Evolutionary conservation across 73 alveolate species (phyloP).

Genomic region (Paramecium bursaria): DNA sequence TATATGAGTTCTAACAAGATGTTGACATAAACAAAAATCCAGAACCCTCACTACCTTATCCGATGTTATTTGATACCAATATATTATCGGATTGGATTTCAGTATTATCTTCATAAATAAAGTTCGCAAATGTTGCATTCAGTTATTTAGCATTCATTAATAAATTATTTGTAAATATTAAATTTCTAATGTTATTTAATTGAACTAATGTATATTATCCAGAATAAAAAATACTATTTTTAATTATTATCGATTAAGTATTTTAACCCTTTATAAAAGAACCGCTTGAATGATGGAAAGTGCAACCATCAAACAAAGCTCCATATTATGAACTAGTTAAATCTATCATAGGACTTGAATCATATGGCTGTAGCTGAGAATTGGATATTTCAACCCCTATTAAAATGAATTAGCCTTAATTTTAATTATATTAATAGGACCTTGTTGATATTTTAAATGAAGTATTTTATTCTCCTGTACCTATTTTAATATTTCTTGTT

Average conservation of each 20-base stretch:
- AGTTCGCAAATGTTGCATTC: conserved; percentile 59
- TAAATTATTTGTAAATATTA: conserved; percentile 22
- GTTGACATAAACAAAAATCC: conserved; percentile 55
- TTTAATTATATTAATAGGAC: conserved; percentile 1
- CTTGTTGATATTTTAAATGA: background rate
- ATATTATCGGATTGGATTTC: conserved; percentile 38
- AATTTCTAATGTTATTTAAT: conserved; percentile 19
- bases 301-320: conserved; percentile 32
- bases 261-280: conserved; percentile 26
- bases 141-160: conserved; percentile 11
- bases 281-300: conserved; percentile 68
- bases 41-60: conserved; percentile 43
- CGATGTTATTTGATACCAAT: conserved; percentile 29
- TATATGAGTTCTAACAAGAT: background rate
- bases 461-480: conserved; percentile 9
- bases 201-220: conserved; percentile 27
- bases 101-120: conserved; percentile 26
- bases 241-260: conserved; percentile 10
- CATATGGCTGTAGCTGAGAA: conserved; percentile 37
- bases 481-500: conserved; percentile 64
- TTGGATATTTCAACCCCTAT: conserved; percentile 65
- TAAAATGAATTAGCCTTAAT: conserved; percentile 35
- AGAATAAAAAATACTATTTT: conserved; percentile 11
- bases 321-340: conserved; percentile 26
- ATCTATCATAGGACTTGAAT: conserved; percentile 59